These are phyloP conservation scores for Oryza glumipatula DNA, from an alignment of 176 grass and related monocot genomes.

Conservation along the genomic window DNA sequence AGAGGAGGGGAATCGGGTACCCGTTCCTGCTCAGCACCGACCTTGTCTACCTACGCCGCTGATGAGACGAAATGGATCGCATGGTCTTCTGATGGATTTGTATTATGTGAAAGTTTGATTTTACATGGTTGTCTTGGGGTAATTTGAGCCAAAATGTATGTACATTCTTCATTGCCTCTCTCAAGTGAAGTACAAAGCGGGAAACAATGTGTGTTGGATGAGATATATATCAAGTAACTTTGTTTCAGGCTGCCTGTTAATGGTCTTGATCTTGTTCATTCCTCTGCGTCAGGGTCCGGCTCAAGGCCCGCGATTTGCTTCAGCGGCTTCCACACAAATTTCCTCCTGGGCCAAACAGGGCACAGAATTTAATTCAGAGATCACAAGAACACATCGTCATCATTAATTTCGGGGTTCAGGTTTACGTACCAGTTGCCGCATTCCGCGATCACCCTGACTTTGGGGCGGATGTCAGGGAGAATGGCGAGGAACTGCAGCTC, in stretches of 20 bases:
- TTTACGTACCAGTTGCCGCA: slow-evolving; percentile 70
- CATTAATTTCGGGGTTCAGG: neutral
- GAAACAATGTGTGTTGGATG: neutral
- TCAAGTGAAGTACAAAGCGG: neutral
- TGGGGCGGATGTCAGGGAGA: slow-evolving; percentile 78
- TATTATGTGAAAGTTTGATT: neutral
- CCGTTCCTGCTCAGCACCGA: slow-evolving; percentile 78
- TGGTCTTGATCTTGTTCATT: slow-evolving; percentile 8
- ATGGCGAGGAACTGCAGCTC: slow-evolving; percentile 91
- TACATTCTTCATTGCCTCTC: slow-evolving; percentile 30
- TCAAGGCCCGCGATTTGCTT: slow-evolving; percentile 74
- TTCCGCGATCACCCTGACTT: slow-evolving; percentile 82
- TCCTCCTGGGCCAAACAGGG: slow-evolving; percentile 58
- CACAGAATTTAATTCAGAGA: neutral
- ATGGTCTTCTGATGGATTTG: slow-evolving; percentile 1
- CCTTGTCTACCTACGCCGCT: slow-evolving; percentile 56
- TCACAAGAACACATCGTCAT: neutral
- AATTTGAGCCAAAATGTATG: slow-evolving; percentile 34
- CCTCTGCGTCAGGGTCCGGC: slow-evolving; percentile 41
- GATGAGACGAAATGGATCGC: slow-evolving; percentile 41
- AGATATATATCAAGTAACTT: neutral
- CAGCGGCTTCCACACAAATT: slow-evolving; percentile 84
- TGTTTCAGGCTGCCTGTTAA: neutral
- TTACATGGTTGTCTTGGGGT: neutral
- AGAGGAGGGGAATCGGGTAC: slow-evolving; percentile 80